Conservation (phyloP, 2,329 filamentous ascomycete genomes). For the Aspergillus arachidicola region DNA sequence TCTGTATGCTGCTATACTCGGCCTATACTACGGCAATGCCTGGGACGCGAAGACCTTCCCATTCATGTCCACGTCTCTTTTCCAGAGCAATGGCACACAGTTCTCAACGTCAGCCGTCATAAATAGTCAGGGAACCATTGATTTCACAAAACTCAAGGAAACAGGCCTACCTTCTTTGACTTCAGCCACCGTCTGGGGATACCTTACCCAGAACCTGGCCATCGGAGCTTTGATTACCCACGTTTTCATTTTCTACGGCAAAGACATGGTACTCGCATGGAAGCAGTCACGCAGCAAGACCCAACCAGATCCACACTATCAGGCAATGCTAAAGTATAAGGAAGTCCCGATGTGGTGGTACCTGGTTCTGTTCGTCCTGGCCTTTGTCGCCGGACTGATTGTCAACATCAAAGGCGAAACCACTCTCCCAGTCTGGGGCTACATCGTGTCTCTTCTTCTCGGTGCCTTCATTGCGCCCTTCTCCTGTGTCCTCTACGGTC, state of each 20-base stretch:
- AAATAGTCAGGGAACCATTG: slow-evolving; percentile 26
- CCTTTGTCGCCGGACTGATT: slow-evolving; percentile 52
- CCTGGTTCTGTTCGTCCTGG: slow-evolving; percentile 42
- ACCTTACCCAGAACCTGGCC: slow-evolving; percentile 19
- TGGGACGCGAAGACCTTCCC: slow-evolving; percentile 26
- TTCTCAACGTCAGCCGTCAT: slow-evolving; percentile 26
- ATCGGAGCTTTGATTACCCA: slow-evolving; percentile 31
- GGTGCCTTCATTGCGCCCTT: slow-evolving; percentile 54
- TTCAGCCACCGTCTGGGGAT: slow-evolving; percentile 27
- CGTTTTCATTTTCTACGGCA: slow-evolving; percentile 28
- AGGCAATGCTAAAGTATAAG: slow-evolving; percentile 30
- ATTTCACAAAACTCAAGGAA: slow-evolving; percentile 27
- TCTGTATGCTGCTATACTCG: slow-evolving; percentile 44
- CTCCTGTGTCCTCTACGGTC: slow-evolving; percentile 22
- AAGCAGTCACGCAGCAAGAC: slow-evolving; percentile 22
- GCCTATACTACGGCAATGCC: slow-evolving; percentile 28
- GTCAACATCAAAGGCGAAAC: slow-evolving; percentile 52
- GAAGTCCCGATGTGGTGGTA: slow-evolving; percentile 52
- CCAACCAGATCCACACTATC: slow-evolving; percentile 27
- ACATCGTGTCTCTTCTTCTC: slow-evolving; percentile 49
- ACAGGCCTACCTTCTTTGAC: slow-evolving; percentile 20
- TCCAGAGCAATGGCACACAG: slow-evolving; percentile 28
- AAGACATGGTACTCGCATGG: slow-evolving; percentile 26
- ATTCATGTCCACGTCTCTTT: slow-evolving; percentile 37
- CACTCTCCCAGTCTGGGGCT: slow-evolving; percentile 53